A percentile compares a stretch with the other conserved stretches of the same genome.
Evolutionary conservation across 1,284 basidiomycete genomes (phyloP).

Genomic region (Leccinum pachyderme): DNA sequence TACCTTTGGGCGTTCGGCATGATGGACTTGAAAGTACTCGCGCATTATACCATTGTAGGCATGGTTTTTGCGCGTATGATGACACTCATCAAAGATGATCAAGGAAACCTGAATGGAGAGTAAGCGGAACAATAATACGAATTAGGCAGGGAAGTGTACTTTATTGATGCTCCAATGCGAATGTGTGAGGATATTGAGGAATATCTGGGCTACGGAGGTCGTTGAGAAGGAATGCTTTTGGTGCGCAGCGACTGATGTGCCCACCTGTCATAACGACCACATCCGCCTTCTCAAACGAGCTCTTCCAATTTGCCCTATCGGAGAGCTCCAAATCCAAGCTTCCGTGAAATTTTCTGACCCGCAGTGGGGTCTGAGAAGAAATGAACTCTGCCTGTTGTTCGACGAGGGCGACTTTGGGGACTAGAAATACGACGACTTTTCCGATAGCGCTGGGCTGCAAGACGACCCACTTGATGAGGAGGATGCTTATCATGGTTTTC

Average conservation of each 20-base stretch:
- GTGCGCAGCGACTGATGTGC: constrained; percentile 2
- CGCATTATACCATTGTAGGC: constrained; percentile 80
- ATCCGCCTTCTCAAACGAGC: constrained; percentile 59
- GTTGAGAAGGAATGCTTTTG: background rate
- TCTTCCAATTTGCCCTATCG: constrained; percentile 63
- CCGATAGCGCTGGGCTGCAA: constrained; percentile 44
- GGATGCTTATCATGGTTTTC: constrained; percentile 80
- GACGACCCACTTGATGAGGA: constrained; percentile 75
- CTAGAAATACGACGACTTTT: constrained; percentile 69
- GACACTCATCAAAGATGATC: constrained; percentile 82
- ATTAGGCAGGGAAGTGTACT: constrained; percentile 31
- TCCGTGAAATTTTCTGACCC: constrained; percentile 67
- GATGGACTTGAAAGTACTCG: constrained; percentile 61
- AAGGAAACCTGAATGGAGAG: constrained; percentile 56
- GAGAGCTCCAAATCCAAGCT: constrained; percentile 67
- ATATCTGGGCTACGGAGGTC: constrained; percentile 65
- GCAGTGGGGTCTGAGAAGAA: constrained; percentile 58
- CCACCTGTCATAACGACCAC: constrained; percentile 82
- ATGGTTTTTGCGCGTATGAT: constrained; percentile 76
- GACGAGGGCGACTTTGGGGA: constrained; percentile 79
- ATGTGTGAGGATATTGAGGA: constrained; percentile 74
- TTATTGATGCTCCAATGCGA: constrained; percentile 72
- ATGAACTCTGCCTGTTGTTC: constrained; percentile 77
- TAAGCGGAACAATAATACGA: constrained; percentile 1
- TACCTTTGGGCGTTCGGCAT: constrained; percentile 63